phyloP scores from a whole-genome alignment of 2,329 filamentous ascomycete species.

The Pseudocercospora fuligena region DNA sequence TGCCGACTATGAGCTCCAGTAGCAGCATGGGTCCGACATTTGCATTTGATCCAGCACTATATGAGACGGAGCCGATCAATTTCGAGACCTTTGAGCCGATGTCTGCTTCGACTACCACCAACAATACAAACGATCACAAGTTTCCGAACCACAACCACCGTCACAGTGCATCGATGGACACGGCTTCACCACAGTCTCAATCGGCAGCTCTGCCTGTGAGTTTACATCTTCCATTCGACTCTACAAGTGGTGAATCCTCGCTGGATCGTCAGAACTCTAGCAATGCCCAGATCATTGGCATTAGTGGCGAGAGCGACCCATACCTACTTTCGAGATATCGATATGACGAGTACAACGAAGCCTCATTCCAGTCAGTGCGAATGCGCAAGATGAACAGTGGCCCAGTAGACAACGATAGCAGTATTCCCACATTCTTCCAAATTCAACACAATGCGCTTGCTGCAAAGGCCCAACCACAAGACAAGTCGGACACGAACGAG shows the following conservation, averaged over 20 bases:
- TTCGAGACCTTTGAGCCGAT: conserved; percentile 38
- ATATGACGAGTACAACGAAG: conserved; percentile 43
- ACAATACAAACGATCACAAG: conserved; percentile 19
- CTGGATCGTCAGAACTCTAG: conserved; percentile 40
- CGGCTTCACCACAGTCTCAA: conserved; percentile 33
- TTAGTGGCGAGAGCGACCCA: conserved; percentile 41
- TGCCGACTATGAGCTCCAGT: conserved; percentile 27
- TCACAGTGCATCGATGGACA: conserved; percentile 33
- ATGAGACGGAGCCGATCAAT: conserved; percentile 32
- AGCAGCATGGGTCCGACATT: conserved; percentile 33
- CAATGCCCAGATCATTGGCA: conserved; percentile 41
- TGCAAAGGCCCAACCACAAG: conserved; percentile 42
- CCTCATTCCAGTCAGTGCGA: conserved; percentile 38
- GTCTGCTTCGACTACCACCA: conserved; percentile 31
- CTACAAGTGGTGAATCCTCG: conserved; percentile 38
- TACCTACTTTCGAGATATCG: conserved; percentile 41
- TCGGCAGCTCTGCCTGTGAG: conserved; percentile 26
- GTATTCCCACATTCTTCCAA: conserved; percentile 42
- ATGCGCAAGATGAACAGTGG: conserved; percentile 40
- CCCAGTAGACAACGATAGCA: conserved; percentile 28
- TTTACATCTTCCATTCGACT: conserved; percentile 35
- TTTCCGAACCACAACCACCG: conserved; percentile 18
- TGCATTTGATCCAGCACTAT: conserved; percentile 38
- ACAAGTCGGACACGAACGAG: conserved; percentile 32
- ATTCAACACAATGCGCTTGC: conserved; percentile 43